Evolutionary conservation across 192 early-diverging fungal genomes (phyloP).

Genomic region (Coemansia guatemalensis): DNA sequence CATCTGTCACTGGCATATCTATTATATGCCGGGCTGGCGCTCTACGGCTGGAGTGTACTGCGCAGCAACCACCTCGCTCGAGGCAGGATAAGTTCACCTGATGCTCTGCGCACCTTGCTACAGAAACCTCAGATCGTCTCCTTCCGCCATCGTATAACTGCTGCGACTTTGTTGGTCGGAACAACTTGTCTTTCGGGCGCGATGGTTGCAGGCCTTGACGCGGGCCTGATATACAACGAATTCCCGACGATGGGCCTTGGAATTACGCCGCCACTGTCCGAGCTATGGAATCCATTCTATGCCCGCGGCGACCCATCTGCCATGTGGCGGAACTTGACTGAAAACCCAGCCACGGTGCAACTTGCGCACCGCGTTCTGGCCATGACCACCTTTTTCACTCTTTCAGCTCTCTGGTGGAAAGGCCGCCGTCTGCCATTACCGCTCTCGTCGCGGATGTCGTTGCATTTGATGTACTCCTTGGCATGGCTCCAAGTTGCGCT

Average conservation of each 20-base stretch:
- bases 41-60: conserved; percentile 78
- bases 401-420: conserved; percentile 73
- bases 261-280: conserved; percentile 70
- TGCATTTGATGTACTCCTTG: conserved; percentile 73
- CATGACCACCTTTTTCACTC: conserved; percentile 71
- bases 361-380: conserved; percentile 94
- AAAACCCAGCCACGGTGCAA: conserved; percentile 93
- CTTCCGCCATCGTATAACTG: conserved; percentile 40
- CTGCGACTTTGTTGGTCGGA: conserved; percentile 63
- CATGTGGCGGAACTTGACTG: conserved; percentile 87
- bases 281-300: conserved; percentile 57
- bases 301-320: conserved; percentile 27
- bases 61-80: conserved; percentile 63
- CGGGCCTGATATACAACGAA: conserved; percentile 96
- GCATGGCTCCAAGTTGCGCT: conserved; percentile 76
- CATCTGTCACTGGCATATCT: conserved; percentile 88
- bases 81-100: conserved; percentile 55
- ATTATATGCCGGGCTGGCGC: conserved; percentile 78
- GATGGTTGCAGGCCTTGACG: conserved; percentile 95
- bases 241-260: conserved; percentile 92
- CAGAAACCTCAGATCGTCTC: conserved; percentile 62
- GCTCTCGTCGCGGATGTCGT: conserved; percentile 61
- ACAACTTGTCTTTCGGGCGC: conserved; percentile 89
- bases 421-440: conserved; percentile 75
- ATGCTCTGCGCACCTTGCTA: conserved; percentile 62